A percentile compares a stretch with the other conserved stretches of the same genome.
Conservation (phyloP, 176 grass and related monocot species). For the Rhipidocladum racemiflorum region DNA sequence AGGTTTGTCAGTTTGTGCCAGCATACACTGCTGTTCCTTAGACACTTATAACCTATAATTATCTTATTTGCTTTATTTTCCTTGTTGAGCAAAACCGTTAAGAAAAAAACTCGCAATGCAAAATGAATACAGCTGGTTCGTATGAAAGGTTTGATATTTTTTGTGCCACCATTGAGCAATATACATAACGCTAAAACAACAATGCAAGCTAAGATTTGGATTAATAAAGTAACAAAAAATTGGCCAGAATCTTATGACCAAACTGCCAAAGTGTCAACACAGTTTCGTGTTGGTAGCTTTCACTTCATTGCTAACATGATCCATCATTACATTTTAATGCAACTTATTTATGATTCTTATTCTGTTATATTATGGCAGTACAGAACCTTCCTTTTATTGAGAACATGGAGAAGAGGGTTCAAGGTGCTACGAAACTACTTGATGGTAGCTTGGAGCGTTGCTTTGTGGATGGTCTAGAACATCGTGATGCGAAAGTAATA, state of each 20-base stretch:
- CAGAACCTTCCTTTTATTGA: conserved; percentile 99
- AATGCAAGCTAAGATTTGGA: not conserved
- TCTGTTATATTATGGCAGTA: conserved; percentile 68
- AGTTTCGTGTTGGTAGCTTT: conserved; percentile 11
- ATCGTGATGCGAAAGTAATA: conserved; percentile 71
- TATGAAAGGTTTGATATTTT: not conserved
- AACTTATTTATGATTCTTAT: conserved; percentile 62
- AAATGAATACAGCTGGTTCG: not conserved
- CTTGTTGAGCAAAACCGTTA: not conserved
- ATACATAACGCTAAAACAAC: not conserved
- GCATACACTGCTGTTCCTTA: not conserved
- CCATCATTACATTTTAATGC: not conserved
- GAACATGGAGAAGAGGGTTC: conserved; percentile 99
- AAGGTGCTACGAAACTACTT: conserved; percentile 74
- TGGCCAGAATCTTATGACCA: not conserved
- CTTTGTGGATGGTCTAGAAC: conserved; percentile 78
- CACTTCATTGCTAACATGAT: not conserved
- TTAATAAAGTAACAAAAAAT: not conserved
- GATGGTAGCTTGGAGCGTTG: conserved; percentile 79
- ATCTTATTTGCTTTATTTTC: not conserved
- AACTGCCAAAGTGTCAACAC: not conserved
- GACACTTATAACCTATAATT: not conserved
- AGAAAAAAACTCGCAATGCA: not conserved
- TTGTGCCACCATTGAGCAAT: not conserved
- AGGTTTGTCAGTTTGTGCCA: conserved; percentile 47